Conservation (phyloP, 768 basidiomycete genomes). For the Tricholoma terreum region DNA sequence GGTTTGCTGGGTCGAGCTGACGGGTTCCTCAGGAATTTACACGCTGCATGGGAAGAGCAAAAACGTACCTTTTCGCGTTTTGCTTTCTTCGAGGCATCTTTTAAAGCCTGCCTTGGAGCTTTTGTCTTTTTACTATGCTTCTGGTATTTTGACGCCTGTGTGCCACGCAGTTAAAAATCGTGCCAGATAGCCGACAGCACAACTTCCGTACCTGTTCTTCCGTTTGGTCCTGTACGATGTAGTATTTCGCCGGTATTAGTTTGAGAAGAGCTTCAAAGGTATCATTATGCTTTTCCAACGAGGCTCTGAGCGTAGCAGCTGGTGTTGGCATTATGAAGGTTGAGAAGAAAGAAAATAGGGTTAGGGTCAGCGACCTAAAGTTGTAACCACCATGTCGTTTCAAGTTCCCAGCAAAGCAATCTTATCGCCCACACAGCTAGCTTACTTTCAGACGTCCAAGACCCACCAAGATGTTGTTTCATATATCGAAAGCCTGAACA, state of each 20-base stretch:
- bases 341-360: conserved; percentile 5
- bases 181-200: not conserved
- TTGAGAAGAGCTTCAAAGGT: conserved; percentile 80
- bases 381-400: conserved; percentile 32
- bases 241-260: conserved; percentile 89
- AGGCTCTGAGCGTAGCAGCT: conserved; percentile 45
- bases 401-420: conserved; percentile 67
- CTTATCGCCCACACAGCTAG: conserved; percentile 71
- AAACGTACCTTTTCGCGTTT: conserved; percentile 75
- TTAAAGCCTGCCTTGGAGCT: conserved; percentile 79
- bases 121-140: conserved; percentile 88
- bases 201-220: conserved; percentile 57
- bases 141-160: conserved; percentile 69
- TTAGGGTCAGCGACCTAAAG: conserved; percentile 6
- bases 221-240: conserved; percentile 64
- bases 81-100: conserved; percentile 87
- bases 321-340: conserved; percentile 45
- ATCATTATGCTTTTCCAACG: conserved; percentile 81
- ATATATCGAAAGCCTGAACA: conserved; percentile 76
- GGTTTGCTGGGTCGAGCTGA: conserved; percentile 91
- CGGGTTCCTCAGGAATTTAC: conserved; percentile 2
- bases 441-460: conserved; percentile 73
- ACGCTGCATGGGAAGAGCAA: not conserved
- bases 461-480: conserved; percentile 65
- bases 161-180: not conserved